These are phyloP conservation scores for Ceratocystis albifundus DNA, from an alignment of 2,329 filamentous ascomycete species.

Conservation along the genomic window DNA sequence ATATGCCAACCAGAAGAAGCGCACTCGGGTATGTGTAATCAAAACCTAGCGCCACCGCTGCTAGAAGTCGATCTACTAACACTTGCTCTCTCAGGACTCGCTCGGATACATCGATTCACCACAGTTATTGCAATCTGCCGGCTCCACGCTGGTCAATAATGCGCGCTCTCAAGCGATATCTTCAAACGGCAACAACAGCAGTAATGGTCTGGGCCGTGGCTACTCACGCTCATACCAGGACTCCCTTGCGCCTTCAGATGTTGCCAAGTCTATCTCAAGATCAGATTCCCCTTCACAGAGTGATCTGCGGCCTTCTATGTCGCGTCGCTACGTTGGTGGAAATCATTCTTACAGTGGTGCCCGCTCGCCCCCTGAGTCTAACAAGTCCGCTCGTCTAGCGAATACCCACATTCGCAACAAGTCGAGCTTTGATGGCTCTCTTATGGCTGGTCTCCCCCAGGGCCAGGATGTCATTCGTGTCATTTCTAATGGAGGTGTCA, in stretches of 20 bases:
- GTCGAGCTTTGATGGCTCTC: slow-evolving; percentile 72
- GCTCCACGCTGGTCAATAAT: slow-evolving; percentile 49
- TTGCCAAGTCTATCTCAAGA: slow-evolving; percentile 49
- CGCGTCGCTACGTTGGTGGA: slow-evolving; percentile 37
- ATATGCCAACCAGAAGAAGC: slow-evolving; percentile 66
- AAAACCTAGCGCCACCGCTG: not conserved
- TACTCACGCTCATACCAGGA: slow-evolving; percentile 52
- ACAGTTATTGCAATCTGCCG: slow-evolving; percentile 49
- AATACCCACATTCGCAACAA: slow-evolving; percentile 61
- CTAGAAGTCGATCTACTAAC: slow-evolving; percentile 12
- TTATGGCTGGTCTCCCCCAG: slow-evolving; percentile 73
- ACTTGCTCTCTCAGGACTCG: slow-evolving; percentile 51
- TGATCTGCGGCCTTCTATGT: slow-evolving; percentile 35
- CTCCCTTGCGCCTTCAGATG: slow-evolving; percentile 30
- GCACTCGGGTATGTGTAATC: slow-evolving; percentile 58
- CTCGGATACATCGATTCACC: slow-evolving; percentile 69
- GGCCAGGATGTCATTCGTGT: slow-evolving; percentile 85
- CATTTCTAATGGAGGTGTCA: slow-evolving; percentile 82
- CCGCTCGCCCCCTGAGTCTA: slow-evolving; percentile 49
- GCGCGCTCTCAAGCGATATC: slow-evolving; percentile 33
- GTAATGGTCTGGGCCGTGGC: slow-evolving; percentile 40
- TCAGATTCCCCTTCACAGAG: slow-evolving; percentile 56
- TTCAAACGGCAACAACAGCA: not conserved
- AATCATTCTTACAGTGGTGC: slow-evolving; percentile 40
- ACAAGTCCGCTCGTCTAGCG: slow-evolving; percentile 17